Evolutionary conservation across 192 early-diverging fungal genomes (phyloP).

Genomic region (Coemansia sp.): DNA sequence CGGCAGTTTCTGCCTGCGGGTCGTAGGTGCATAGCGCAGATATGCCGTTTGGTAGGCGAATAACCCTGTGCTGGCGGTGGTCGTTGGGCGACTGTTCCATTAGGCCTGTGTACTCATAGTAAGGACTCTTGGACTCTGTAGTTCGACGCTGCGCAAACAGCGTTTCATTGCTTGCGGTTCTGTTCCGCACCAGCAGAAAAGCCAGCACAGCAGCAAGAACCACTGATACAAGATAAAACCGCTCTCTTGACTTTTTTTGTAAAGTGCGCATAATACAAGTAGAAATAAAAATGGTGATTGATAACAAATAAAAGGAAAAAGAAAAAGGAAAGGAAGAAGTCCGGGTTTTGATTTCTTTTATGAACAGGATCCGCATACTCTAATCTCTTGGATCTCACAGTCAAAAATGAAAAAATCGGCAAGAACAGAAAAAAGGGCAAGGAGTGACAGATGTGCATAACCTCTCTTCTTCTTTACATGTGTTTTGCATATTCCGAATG

Average conservation of each 20-base stretch:
- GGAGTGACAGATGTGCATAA: too few species aligned
- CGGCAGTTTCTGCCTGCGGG: slow-evolving; percentile 53
- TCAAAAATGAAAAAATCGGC: too few species aligned
- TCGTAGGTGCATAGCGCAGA: slow-evolving; percentile 61
- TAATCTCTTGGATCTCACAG: too few species aligned
- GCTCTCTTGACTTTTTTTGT: background rate
- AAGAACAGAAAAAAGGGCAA: too few species aligned
- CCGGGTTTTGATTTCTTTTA: too few species aligned
- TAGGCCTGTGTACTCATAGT: slow-evolving; percentile 14
- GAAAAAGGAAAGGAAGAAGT: too few species aligned
- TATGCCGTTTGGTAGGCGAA: slow-evolving; percentile 60
- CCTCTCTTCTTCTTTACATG: too few species aligned
- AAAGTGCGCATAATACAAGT: too few species aligned
- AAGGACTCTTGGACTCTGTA: slow-evolving; percentile 9
- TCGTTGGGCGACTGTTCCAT: slow-evolving; percentile 60
- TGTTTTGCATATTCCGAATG: too few species aligned
- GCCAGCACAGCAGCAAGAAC: background rate
- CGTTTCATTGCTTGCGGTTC: background rate
- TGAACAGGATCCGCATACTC: too few species aligned
- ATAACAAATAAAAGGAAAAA: too few species aligned
- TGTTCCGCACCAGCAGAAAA: background rate
- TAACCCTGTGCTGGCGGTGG: slow-evolving; percentile 58
- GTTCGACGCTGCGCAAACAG: background rate
- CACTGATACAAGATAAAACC: background rate
- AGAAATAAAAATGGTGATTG: too few species aligned